Evolutionary conservation across 73 alveolate species (phyloP), one percentile per base, ranked within the genome.

Genomic region (Paramecium tetraurelia): DNA sequence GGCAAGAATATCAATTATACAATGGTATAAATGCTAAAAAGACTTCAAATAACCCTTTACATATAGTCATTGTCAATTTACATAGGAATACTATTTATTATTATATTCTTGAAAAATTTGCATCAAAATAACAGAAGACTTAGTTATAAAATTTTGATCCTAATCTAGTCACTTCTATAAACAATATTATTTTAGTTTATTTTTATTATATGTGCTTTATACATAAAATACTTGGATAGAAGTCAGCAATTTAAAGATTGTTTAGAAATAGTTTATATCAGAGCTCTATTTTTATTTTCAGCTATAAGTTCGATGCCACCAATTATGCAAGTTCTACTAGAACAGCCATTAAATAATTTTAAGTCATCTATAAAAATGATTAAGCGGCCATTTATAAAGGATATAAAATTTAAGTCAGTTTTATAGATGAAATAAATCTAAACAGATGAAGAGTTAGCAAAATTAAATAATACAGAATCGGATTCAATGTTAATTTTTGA

Each of bases 221-320:
- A 31, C n/a, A 63, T 63, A 0, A 63, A 63, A 14, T 63, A 31
- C 27, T 63, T 63, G 7, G 31, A 63, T 63, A 63, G 50, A 33
- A 33, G 50, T 12, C 14, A 27, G 7, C 4, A 22, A 35, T 72
- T 72, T 36, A 29, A 12, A 36, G 86, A 72, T 29, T 29, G 53
- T 40, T 36, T 72, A 38, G 57, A 80, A 80, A 22, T 80, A 14
- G 53, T 43, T 44, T 80, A 80, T 63, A 80, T 80, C 11, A 80
- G 90, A 48, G 75, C 57, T 0, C 14, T 80, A n/a, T 16, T 80
- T 1, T 48, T 80, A 80, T 80, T 80, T 80, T 80, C 90, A 46
- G 70, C 90, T 14, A 20, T 80, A 43, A 80, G 90, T 80, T 80
- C 90, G 0, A 80, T 80, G 90, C 3, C 70, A 43, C 90, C 90